Evolutionary conservation across 495 filamentous ascomycete genomes (phyloP), one percentile per base, ranked within the genome.

Genomic region (Neurospora sublineolata): DNA sequence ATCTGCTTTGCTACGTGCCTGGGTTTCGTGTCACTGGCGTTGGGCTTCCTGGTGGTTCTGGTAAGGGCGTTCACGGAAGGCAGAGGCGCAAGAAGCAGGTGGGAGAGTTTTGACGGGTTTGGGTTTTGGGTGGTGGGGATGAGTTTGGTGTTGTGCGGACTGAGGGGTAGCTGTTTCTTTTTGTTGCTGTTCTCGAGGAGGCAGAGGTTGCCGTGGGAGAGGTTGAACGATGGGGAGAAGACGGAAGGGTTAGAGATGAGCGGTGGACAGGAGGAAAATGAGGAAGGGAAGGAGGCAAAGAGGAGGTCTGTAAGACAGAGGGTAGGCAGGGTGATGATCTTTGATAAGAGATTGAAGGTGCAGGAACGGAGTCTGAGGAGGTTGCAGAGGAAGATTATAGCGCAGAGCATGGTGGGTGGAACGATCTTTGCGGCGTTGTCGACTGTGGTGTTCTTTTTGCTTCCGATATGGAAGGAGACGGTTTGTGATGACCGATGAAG

Each of bases 111-210:
- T 46, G 80, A 76, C 1, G 77, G 77, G 23, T 82, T 81, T 80
- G 80, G 80, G n/a, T 73, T 82, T 44, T 83, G 81, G 81, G 77
- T 75, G 75, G 73, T 82, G 16, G 81, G 81, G 9, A 37, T 83
- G 46, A 79, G 76, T 14, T 70, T 83, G 14, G 74, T 82, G 39
- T 70, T 83, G 44, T 74, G 75, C 7, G 81, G 81, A 52, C 46
- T 83, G 58, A 60, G 81, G 58, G 81, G 81, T 3, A 79, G 77
- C 52, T 83, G 81, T 68, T 83, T 83, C 74, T 83, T 83, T 70
- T 72, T 83, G 40, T 71, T 83, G 73, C 72, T 83, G 7, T 83
- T 82, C 73, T 78, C 77, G n/a, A 71, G 78, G 23, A 70, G 82
- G 52, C 82, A 83, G 73, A 71, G 72, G 67, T 73, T 83, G 68